phyloP scores from a whole-genome alignment of 768 basidiomycete species.

The Leucosporidium scottii region DNA sequence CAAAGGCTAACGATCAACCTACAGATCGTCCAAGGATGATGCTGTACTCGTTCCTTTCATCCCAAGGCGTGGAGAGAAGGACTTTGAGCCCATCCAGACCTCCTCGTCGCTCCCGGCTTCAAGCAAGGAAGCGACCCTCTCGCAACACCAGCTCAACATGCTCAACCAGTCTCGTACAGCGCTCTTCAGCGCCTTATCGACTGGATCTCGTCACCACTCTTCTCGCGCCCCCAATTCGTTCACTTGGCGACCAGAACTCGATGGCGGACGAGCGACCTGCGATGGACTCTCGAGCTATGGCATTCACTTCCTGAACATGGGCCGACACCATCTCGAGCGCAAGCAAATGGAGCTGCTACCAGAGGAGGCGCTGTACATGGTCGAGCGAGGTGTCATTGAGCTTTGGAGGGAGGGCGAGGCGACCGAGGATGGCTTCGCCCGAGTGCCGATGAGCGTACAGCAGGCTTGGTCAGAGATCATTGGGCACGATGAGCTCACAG shows the following conservation, averaged over 20 bases:
- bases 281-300: slow-evolving; percentile 51
- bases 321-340: slow-evolving; percentile 50
- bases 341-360: slow-evolving; percentile 80
- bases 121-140: slow-evolving; percentile 24
- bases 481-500: slow-evolving; percentile 63
- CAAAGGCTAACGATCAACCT: neutral
- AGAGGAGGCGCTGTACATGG: slow-evolving; percentile 87
- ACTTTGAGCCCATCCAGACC: slow-evolving; percentile 67
- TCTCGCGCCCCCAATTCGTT: slow-evolving; percentile 58
- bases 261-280: slow-evolving; percentile 26
- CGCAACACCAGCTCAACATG: slow-evolving; percentile 61
- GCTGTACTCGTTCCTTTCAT: slow-evolving; percentile 42
- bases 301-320: slow-evolving; percentile 73
- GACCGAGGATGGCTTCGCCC: slow-evolving; percentile 1
- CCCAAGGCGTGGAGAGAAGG: slow-evolving; percentile 94
- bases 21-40: slow-evolving; percentile 13
- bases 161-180: slow-evolving; percentile 72
- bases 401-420: slow-evolving; percentile 58
- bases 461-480: slow-evolving; percentile 84
- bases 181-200: slow-evolving; percentile 68
- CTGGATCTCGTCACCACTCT: slow-evolving; percentile 32
- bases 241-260: slow-evolving; percentile 60
- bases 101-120: slow-evolving; percentile 14
- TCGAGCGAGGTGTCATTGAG: slow-evolving; percentile 80
- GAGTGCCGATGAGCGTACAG: slow-evolving; percentile 74